A percentile compares a stretch with the other conserved stretches of the same genome.
These are phyloP conservation scores for Aspergillus vadensis DNA, from an alignment of 2,329 filamentous ascomycete species.

Conservation along the genomic window DNA sequence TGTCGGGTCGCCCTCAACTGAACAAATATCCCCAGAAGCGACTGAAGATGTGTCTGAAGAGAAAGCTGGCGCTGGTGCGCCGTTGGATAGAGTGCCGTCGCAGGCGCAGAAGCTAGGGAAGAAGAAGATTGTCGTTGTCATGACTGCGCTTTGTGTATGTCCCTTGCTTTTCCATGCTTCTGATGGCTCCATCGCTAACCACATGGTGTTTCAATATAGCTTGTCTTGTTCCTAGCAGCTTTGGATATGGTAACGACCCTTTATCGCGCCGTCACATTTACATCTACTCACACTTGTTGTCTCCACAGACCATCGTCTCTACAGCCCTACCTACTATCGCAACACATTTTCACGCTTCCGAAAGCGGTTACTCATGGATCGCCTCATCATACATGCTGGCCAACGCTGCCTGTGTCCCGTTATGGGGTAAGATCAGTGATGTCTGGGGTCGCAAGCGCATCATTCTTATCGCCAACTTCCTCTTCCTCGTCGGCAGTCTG, in stretches of 20 bases:
- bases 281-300: constrained; percentile 11
- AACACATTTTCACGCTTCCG: constrained; percentile 43
- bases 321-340: constrained; percentile 51
- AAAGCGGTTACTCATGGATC: constrained; percentile 52
- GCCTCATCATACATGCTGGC: constrained; percentile 50
- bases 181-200: background rate
- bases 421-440: constrained; percentile 66
- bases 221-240: constrained; percentile 62
- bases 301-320: constrained; percentile 45
- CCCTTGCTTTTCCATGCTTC: background rate
- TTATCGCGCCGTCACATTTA: background rate
- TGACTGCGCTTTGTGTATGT: constrained; percentile 45
- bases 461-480: constrained; percentile 59
- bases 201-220: constrained; percentile 30
- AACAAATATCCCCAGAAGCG: background rate
- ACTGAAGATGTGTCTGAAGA: constrained; percentile 20
- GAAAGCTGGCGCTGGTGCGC: constrained; percentile 21
- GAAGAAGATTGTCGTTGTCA: constrained; percentile 44
- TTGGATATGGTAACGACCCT: constrained; percentile 54
- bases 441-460: constrained; percentile 68
- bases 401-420: constrained; percentile 53
- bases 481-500: constrained; percentile 65
- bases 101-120: constrained; percentile 43
- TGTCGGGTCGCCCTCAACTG: background rate
- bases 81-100: constrained; percentile 38